Percentiles rank a stretch among this genome's conserved stretches.
phyloP scores from a whole-genome alignment of 2,329 filamentous ascomycete species.

The Pestalotiopsis sp. region DNA sequence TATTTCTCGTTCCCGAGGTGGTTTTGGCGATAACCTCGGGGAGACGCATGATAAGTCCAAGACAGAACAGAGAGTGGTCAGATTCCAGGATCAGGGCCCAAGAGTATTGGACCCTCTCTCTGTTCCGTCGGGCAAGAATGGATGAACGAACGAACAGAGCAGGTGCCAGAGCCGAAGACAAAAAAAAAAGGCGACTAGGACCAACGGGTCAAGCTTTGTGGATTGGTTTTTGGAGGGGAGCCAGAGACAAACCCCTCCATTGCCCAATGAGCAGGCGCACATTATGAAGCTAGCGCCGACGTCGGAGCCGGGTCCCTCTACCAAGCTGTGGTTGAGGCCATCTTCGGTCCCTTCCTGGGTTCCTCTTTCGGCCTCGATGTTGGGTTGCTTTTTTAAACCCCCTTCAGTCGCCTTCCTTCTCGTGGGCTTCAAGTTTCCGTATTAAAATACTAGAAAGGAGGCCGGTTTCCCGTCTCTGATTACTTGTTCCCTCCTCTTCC shows the following conservation, averaged over 20 bases:
- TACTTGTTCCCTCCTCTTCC: not conserved
- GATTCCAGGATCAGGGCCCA: not conserved
- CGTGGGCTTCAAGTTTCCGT: not conserved
- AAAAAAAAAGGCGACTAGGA: not conserved
- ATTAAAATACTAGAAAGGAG: not conserved
- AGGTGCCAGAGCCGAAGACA: not conserved
- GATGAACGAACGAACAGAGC: not conserved
- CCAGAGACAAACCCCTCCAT: not conserved
- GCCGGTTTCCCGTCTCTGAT: not conserved
- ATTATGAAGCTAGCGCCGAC: slow-evolving; percentile 8
- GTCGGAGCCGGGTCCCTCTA: not conserved
- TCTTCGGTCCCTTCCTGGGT: not conserved
- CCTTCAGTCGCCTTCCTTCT: not conserved
- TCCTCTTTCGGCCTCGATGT: slow-evolving; percentile 6
- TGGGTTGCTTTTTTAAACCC: not conserved
- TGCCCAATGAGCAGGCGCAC: slow-evolving; percentile 7
- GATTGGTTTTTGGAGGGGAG: not conserved
- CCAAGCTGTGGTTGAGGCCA: not conserved
- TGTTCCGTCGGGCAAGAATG: not conserved
- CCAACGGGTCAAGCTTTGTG: slow-evolving; percentile 4
- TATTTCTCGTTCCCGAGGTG: not conserved
- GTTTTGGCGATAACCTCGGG: not conserved
- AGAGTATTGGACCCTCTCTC: not conserved
- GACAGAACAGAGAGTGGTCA: not conserved
- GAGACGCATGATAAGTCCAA: not conserved